Evolutionary conservation across 768 basidiomycete species (phyloP).

Genomic region (Rhodotorula diobovata): DNA sequence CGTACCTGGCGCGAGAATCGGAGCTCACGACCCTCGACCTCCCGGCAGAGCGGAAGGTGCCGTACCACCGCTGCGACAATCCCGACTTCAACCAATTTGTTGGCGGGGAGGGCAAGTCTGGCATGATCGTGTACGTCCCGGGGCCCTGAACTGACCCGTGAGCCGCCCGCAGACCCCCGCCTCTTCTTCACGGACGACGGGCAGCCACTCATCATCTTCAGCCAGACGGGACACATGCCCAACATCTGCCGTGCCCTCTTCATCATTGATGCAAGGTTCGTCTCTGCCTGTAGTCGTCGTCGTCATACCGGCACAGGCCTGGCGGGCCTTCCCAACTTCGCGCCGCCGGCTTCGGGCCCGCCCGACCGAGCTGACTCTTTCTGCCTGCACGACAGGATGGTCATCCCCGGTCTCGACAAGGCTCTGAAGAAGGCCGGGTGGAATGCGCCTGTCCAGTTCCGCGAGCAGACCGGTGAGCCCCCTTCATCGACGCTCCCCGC

Average conservation of each 20-base stretch:
- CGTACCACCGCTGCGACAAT: constrained; percentile 14
- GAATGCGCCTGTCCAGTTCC: constrained; percentile 16
- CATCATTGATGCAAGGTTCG: constrained; percentile 23
- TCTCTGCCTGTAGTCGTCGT: too few species aligned
- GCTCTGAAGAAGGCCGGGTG: constrained; percentile 19
- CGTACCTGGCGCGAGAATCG: constrained; percentile 23
- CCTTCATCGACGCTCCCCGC: too few species aligned
- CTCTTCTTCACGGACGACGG: constrained; percentile 29
- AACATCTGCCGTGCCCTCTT: constrained; percentile 25
- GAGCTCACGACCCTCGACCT: constrained; percentile 25
- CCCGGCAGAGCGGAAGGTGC: constrained; percentile 19
- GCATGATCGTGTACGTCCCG: too few species aligned
- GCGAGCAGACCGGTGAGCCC: constrained; percentile 22
- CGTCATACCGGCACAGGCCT: too few species aligned
- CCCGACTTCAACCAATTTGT: constrained; percentile 13
- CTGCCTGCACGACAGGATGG: constrained; percentile 11
- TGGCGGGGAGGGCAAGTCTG: constrained; percentile 4
- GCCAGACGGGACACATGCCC: constrained; percentile 18
- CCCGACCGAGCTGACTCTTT: not conserved
- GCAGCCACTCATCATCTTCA: constrained; percentile 21
- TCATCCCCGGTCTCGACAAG: constrained; percentile 22
- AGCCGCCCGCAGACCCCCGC: constrained; percentile 1
- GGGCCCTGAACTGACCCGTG: too few species aligned
- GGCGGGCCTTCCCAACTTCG: too few species aligned
- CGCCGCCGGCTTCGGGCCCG: too few species aligned